Conservation (phyloP, 176 grass and related monocot species). For the Eleusine indica region DNA sequence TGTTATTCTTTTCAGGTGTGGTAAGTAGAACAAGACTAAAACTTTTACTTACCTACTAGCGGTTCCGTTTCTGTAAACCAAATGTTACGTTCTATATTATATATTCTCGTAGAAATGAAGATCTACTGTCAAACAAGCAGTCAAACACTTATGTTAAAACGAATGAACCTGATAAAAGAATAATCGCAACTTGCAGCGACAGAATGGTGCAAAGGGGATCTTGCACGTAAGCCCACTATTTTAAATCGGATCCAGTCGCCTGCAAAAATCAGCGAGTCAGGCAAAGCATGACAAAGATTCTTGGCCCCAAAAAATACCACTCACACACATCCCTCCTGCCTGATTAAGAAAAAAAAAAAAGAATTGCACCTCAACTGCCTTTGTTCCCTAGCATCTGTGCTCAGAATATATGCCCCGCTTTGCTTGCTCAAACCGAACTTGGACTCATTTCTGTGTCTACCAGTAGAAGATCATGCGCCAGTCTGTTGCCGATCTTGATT, state of each 20-base stretch:
- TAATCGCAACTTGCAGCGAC: not conserved
- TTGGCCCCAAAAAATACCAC: not conserved
- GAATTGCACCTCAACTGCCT: not conserved
- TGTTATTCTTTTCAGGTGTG: not conserved
- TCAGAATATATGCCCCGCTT: conserved; percentile 1
- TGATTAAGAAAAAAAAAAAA: no score
- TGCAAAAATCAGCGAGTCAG: not conserved
- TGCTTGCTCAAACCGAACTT: not conserved
- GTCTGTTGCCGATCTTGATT: not conserved
- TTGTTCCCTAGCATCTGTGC: conserved; percentile 11
- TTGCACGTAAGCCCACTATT: conserved; percentile 3
- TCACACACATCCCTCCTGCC: not conserved
- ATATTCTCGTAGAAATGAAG: not conserved
- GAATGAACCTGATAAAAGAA: conserved; percentile 6
- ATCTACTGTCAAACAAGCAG: not conserved
- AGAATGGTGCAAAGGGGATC: not conserved
- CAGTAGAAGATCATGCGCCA: not conserved
- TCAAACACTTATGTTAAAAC: not conserved
- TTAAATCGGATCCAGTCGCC: not conserved
- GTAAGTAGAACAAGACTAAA: not conserved
- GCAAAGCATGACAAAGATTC: conserved; percentile 24
- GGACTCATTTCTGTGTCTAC: not conserved
- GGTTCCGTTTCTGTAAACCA: not conserved
- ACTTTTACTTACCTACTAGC: not conserved
- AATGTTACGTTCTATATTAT: not conserved